Conservation (phyloP, 1,284 basidiomycete genomes). For the Leccinum huronense region DNA sequence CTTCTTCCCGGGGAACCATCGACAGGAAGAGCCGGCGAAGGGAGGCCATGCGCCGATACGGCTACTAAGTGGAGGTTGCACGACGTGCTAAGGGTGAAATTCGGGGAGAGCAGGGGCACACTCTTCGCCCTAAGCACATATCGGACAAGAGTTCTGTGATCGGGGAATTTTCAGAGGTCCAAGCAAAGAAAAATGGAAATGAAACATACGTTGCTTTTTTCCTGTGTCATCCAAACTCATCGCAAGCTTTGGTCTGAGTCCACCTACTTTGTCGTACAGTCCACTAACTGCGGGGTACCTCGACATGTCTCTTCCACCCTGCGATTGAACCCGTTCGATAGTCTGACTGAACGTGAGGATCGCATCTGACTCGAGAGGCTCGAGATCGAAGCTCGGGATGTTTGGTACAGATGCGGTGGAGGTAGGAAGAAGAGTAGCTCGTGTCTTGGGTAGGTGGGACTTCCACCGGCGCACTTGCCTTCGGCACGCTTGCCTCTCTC, state of each 20-base stretch:
- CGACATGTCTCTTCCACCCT: conserved; percentile 74
- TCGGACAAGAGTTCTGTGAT: conserved; percentile 76
- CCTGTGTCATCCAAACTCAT: conserved; percentile 84
- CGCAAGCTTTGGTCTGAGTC: conserved; percentile 79
- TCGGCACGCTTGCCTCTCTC: conserved; percentile 77
- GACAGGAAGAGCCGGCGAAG: conserved; percentile 4
- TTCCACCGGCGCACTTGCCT: conserved; percentile 73
- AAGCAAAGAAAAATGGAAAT: not conserved
- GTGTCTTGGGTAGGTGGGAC: conserved; percentile 53
- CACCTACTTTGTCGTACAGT: conserved; percentile 81
- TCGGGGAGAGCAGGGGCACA: conserved; percentile 8
- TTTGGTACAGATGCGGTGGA: conserved; percentile 43
- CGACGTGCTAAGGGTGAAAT: conserved; percentile 3
- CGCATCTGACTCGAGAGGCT: conserved; percentile 76
- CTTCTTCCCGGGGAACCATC: conserved; percentile 8
- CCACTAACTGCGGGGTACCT: conserved; percentile 81
- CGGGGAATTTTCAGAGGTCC: not conserved
- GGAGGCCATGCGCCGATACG: not conserved
- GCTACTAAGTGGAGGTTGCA: conserved; percentile 2
- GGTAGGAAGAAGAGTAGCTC: conserved; percentile 45
- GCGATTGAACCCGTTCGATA: conserved; percentile 78
- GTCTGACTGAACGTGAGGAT: conserved; percentile 89
- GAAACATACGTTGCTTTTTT: conserved; percentile 77
- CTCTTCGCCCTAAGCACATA: conserved; percentile 47
- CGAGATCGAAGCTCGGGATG: conserved; percentile 75